Evolutionary conservation across 306 rosid species (phyloP), one percentile per base, ranked within the genome.

Genomic region (Hippophae gyantsensis): DNA sequence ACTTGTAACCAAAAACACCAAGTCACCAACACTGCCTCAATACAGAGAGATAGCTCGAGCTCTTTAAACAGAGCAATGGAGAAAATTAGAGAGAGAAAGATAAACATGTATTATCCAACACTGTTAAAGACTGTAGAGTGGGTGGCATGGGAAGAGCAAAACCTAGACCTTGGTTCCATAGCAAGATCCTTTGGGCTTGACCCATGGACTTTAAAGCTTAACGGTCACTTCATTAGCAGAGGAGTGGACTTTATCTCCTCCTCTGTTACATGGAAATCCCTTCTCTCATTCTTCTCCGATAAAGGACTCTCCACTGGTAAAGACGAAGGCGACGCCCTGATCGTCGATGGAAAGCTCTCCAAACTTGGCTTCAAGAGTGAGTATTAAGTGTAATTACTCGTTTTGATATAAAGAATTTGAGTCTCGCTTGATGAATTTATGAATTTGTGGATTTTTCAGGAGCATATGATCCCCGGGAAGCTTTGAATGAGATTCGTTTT

Each of bases 221-320:
- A 90, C 27, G 85, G 85, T 18, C 77, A 82, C 84, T 90, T 84
- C 53, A 72, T 90, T 42, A 61, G 90, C 69, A 78, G 88, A 74
- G 97, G 90, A 5, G 1, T 52, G 11, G 90, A 87, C 60, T 69
- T 82, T 13, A 38, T 90, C 5, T 64, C 97, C 9, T 75, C 82
- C 42, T 84, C 86, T 11, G 75, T 90, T 1, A 90, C 89, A 52
- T 90, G 97, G 97, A 83, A 72, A 0, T 74, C 89, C 12, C 80
- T 87, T 7, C 81, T 87, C 12, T 77, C 92, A 70, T 90, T 82
- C 81, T 90, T 90, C 69, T 75, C 89, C 14, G 45, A 74, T 42
- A 87, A 74, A 68, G 71, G 92, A 0, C 81, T 87, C 52, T 48
- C 95, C 48, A 76, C 83, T 7, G 90, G 95, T 1, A 49, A 54